phyloP scores from a whole-genome alignment of 805 yeast species.

The Myxozyma geophila region DNA sequence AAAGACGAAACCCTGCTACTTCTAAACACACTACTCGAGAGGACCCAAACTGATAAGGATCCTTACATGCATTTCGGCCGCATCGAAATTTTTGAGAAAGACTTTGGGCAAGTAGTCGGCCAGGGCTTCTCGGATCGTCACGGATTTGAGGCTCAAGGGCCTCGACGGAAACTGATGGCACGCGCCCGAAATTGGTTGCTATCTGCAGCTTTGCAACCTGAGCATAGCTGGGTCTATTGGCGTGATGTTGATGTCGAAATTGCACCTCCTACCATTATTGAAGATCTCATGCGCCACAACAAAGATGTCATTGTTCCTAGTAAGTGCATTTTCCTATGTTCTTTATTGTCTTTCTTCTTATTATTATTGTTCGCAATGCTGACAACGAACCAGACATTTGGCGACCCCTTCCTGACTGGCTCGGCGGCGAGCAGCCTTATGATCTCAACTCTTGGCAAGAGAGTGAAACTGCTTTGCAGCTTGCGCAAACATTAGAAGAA shows the following conservation, averaged over 20 bases:
- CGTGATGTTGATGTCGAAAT: conserved; percentile 97
- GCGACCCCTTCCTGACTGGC: conserved; percentile 94
- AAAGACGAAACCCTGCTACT: conserved; percentile 83
- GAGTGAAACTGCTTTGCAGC: conserved; percentile 65
- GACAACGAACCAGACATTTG: conserved; percentile 63
- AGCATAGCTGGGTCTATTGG: conserved; percentile 97
- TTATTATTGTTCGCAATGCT: neutral
- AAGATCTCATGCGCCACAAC: conserved; percentile 90
- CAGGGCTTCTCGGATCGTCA: conserved; percentile 93
- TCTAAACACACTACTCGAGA: conserved; percentile 59
- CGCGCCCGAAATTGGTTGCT: conserved; percentile 93
- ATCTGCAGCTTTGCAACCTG: conserved; percentile 82
- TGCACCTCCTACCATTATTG: conserved; percentile 78
- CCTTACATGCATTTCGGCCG: conserved; percentile 70
- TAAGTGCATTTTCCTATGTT: conserved; percentile 46
- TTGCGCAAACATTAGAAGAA: conserved; percentile 68
- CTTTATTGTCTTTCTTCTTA: neutral
- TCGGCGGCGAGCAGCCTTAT: conserved; percentile 90
- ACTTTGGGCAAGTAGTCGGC: conserved; percentile 91
- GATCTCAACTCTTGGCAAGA: conserved; percentile 98
- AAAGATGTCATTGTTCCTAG: conserved; percentile 94
- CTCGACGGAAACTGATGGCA: conserved; percentile 93
- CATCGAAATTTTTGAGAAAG: conserved; percentile 86
- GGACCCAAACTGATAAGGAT: conserved; percentile 69
- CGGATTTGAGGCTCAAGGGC: conserved; percentile 95